Evolutionary conservation across 257 asterid species (phyloP).

Genomic region (Petunia secreta): DNA sequence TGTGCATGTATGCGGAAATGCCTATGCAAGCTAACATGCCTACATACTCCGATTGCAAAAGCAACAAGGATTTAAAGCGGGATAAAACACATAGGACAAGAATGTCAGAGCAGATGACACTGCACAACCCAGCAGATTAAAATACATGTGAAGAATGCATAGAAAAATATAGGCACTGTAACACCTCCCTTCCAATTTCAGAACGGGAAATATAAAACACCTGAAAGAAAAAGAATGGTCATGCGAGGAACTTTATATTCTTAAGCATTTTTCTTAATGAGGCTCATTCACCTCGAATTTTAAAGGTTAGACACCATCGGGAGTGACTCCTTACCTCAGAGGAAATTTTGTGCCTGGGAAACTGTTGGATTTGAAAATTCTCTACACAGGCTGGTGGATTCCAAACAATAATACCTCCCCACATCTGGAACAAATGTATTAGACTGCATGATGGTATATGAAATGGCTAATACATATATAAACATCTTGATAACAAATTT

Average conservation of each 20-base stretch:
- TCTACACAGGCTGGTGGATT: slow-evolving; percentile 75
- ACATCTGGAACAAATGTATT: slow-evolving; percentile 61
- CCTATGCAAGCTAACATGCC: not conserved
- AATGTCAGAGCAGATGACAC: not conserved
- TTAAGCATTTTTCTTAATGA: slow-evolving; percentile 5
- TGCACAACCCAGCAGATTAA: not conserved
- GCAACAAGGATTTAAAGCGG: not conserved
- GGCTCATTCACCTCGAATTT: not conserved
- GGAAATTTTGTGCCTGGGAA: slow-evolving; percentile 58
- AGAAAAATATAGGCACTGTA: not conserved
- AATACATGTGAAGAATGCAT: slow-evolving; percentile 17
- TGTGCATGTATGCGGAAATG: too few relatives aligned
- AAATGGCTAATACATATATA: not conserved
- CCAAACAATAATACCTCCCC: slow-evolving; percentile 97
- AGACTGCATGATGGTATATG: slow-evolving; percentile 5
- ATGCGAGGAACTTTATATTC: not conserved
- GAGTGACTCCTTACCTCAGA: slow-evolving; percentile 59
- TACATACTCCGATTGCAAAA: not conserved
- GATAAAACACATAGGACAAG: not conserved
- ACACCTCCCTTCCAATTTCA: not conserved
- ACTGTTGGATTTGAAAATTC: slow-evolving; percentile 42
- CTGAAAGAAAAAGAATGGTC: not conserved
- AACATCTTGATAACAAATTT: not conserved
- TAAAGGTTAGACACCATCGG: slow-evolving; percentile 12
- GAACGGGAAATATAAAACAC: not conserved